Conservation (phyloP, 371 early-diverging fungal genomes). For the Umbelopsis sp. region DNA sequence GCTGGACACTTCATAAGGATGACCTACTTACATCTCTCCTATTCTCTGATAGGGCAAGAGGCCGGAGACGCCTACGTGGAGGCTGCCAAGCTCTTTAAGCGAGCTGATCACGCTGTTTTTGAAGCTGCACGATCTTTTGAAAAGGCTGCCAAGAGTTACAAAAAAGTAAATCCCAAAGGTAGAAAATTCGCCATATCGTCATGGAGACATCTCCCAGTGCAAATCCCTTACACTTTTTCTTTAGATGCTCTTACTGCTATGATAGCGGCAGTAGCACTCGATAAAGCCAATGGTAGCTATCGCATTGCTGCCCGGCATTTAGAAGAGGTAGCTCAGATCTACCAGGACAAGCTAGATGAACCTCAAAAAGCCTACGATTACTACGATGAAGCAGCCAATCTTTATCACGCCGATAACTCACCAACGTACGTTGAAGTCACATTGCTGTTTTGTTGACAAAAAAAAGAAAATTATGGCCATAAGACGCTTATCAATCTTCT, state of each 20-base stretch:
- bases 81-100: conserved; percentile 66
- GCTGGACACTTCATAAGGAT: not conserved
- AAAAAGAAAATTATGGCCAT: not conserved
- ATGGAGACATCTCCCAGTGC: not conserved
- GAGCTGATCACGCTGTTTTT: conserved; percentile 72
- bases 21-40: not conserved
- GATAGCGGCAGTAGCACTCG: conserved; percentile 75
- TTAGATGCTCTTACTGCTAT: conserved; percentile 81
- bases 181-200: conserved; percentile 11
- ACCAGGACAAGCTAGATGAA: conserved; percentile 84
- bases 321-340: conserved; percentile 91
- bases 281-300: conserved; percentile 89
- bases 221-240: not conserved
- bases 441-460: not conserved
- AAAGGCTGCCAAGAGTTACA: conserved; percentile 89
- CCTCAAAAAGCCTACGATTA: conserved; percentile 80
- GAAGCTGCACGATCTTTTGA: conserved; percentile 68
- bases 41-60: conserved; percentile 70
- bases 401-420: conserved; percentile 90
- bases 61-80: conserved; percentile 91
- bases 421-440: conserved; percentile 67
- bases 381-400: conserved; percentile 89
- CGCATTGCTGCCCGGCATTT: conserved; percentile 89
- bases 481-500: not conserved
- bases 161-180: conserved; percentile 84